Base-by-base conservation (phyloP, 306 rosid species). In the Rubus parviflorus region DNA sequence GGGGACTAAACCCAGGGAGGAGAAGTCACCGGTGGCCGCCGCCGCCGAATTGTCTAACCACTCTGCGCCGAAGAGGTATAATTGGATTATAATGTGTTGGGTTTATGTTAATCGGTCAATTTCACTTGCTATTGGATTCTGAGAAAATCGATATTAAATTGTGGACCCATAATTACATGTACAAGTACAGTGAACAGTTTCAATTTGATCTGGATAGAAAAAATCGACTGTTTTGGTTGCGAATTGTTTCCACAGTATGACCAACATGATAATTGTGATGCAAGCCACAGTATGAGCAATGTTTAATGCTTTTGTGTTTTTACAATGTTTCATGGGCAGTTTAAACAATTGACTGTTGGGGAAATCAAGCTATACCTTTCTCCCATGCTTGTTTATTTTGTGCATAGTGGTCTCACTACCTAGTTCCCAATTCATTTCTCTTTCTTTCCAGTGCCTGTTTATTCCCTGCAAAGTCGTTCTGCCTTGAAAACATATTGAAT, bases 11-110 rank as follows among this genome's bases (percentile, higher is more conserved):
- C 9, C 75, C 17, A 89, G 85, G 80, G 94, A 87, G 42, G 86
- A 82, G 61, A 88, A 82, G 68, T 76, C 81, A 1, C 70, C 79
- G 42, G 84, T 15, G 9, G 25, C 87, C 35, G 35, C 35, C 35
- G 35, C 35, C 35, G 35, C 35, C 1, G 86, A 90, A 58, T 65
- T 75, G 61, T 41, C 90, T 30, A 75, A 6, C 74, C 70, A 79
- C 75, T 76, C 97, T 49, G 79, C 85, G 0, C 73, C 92, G 19
- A 90, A 82, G 86, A 83, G 97, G 96, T 92, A 60, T 12, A n/a
- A 4, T 16, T 16, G 4, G n/a, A n/a, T n/a, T n/a, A n/a, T n/a
- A 20, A 4, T 72, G 40, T 57, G 51, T 20, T 41, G 3, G 65
- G 54, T 19, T n/a, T 6, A 41, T 40, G 2, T 3, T 5, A 35